phyloP scores from a whole-genome alignment of 2,329 filamentous ascomycete species.

The Colletotrichum navitas region DNA sequence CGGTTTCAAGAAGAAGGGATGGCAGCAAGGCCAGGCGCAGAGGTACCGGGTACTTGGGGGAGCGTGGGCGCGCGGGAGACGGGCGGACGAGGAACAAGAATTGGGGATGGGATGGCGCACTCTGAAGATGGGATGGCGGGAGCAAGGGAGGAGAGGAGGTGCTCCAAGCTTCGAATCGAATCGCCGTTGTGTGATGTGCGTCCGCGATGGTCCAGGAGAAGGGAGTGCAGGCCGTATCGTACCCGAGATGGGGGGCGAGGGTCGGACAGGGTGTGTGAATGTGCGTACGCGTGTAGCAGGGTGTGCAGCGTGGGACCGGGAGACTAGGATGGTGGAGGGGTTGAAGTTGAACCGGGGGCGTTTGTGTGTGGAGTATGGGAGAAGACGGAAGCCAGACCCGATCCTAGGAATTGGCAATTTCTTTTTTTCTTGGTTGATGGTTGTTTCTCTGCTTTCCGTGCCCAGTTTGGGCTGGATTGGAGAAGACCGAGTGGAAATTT shows the following conservation, averaged over 20 bases:
- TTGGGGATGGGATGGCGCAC: constrained; percentile 29
- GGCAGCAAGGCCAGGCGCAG: constrained; percentile 20
- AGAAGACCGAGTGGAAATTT: constrained; percentile 17
- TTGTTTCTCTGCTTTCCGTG: constrained; percentile 25
- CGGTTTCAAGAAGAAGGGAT: constrained; percentile 37
- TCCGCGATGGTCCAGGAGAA: constrained; percentile 19
- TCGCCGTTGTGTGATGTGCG: constrained; percentile 34
- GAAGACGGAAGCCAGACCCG: constrained; percentile 41
- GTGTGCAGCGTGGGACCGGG: constrained; percentile 38
- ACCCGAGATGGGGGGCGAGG: constrained; percentile 25
- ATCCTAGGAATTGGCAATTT: constrained; percentile 41
- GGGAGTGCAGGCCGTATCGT: constrained; percentile 18
- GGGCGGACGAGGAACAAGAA: constrained; percentile 36
- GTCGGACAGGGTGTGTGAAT: constrained; percentile 1
- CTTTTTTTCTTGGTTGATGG: constrained; percentile 28
- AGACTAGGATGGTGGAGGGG: constrained; percentile 34
- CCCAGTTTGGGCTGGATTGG: constrained; percentile 27
- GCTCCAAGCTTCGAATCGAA: constrained; percentile 35
- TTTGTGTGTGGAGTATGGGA: constrained; percentile 39
- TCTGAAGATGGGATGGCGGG: constrained; percentile 35
- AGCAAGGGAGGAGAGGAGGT: constrained; percentile 25
- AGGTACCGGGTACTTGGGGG: constrained; percentile 40
- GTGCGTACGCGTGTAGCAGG: constrained; percentile 15
- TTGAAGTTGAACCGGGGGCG: constrained; percentile 16
- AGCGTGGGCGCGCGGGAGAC: constrained; percentile 26